phyloP scores from a whole-genome alignment of 73 alveolate species.

The Tetrahymena thermophila region DNA sequence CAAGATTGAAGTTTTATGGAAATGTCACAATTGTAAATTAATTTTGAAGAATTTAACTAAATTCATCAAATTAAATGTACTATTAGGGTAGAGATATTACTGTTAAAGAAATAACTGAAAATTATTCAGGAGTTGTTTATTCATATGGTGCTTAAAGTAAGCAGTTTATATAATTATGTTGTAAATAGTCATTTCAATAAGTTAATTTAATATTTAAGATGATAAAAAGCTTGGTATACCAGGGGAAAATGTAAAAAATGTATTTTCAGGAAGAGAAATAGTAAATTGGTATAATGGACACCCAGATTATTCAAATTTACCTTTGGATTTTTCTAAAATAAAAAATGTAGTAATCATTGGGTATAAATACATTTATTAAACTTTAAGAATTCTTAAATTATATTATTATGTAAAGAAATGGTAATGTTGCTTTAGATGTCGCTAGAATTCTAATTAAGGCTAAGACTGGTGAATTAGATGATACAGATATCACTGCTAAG shows the following conservation, averaged over 20 bases:
- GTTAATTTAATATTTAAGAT: neutral
- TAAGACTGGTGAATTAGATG: slow-evolving; percentile 19
- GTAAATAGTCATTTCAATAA: neutral
- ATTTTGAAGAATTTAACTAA: neutral
- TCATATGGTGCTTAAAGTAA: slow-evolving; percentile 68
- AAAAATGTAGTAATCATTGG: slow-evolving; percentile 39
- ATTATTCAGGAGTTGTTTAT: slow-evolving; percentile 62
- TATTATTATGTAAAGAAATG: slow-evolving; percentile 56
- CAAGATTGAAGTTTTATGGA: slow-evolving; percentile 59
- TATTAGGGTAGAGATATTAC: slow-evolving; percentile 47
- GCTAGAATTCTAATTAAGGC: slow-evolving; percentile 56
- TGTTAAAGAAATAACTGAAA: slow-evolving; percentile 21
- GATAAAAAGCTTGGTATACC: slow-evolving; percentile 43
- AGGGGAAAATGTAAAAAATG: slow-evolving; percentile 22
- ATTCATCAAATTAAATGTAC: neutral
- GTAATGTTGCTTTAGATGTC: slow-evolving; percentile 80
- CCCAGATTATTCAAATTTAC: slow-evolving; percentile 30
- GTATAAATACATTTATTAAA: neutral
- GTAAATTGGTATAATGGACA: slow-evolving; percentile 79
- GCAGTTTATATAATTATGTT: neutral
- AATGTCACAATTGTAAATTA: slow-evolving; percentile 52
- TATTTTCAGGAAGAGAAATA: slow-evolving; percentile 48
- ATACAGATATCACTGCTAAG: slow-evolving; percentile 57
- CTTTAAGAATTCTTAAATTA: neutral
- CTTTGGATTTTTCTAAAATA: slow-evolving; percentile 13